phyloP scores from a whole-genome alignment of 2,329 filamentous ascomycete species.

The Corynespora cassiicola region DNA sequence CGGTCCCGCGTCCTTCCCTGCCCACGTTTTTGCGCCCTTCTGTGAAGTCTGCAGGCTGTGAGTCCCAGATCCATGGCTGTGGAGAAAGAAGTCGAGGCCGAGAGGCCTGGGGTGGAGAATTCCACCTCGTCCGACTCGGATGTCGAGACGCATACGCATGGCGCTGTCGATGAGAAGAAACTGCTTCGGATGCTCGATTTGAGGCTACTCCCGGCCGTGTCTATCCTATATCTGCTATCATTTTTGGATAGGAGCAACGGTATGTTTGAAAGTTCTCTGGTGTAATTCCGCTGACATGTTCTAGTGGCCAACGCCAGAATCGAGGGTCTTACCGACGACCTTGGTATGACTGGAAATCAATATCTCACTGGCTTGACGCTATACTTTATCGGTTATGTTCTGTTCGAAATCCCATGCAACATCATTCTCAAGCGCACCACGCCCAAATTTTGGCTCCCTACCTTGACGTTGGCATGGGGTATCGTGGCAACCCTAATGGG shows the following conservation, averaged over 20 bases:
- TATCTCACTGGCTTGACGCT: conserved; percentile 71
- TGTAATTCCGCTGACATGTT: conserved; percentile 9
- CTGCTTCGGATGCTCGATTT: conserved; percentile 64
- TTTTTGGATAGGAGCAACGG: conserved; percentile 47
- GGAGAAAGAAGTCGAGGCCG: conserved; percentile 22
- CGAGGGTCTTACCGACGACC: conserved; percentile 39
- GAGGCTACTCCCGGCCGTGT: conserved; percentile 51
- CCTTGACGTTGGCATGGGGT: conserved; percentile 59
- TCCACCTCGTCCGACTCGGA: conserved; percentile 30
- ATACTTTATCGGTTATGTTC: conserved; percentile 65
- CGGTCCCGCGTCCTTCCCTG: neutral
- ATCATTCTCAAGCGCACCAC: conserved; percentile 68
- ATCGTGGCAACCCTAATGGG: conserved; percentile 60
- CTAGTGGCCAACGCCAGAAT: conserved; percentile 55
- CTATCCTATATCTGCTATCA: conserved; percentile 48
- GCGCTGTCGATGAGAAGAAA: conserved; percentile 59
- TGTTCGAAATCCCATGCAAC: conserved; percentile 65
- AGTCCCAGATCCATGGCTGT: conserved; percentile 23
- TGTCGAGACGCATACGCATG: conserved; percentile 23
- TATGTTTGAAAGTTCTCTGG: conserved; percentile 11
- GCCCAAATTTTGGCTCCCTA: conserved; percentile 52
- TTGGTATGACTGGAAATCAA: conserved; percentile 51
- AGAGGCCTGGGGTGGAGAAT: conserved; percentile 23
- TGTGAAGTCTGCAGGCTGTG: conserved; percentile 1
- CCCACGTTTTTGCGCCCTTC: neutral